Conservation (phyloP, 139 green algal genomes). For the Nannochloris sp. region DNA sequence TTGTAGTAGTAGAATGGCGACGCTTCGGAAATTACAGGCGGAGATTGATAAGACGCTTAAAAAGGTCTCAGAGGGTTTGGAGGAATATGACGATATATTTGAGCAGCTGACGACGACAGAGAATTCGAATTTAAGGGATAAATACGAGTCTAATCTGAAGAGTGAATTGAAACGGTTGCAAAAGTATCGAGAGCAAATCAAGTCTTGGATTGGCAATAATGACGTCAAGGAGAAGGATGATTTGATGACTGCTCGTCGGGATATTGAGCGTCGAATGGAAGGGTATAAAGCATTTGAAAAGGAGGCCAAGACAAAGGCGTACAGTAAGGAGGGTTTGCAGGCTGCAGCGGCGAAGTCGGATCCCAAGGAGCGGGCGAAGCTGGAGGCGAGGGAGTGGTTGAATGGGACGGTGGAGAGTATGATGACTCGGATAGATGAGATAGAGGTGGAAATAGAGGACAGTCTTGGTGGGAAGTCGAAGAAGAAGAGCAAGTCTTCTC, state of each 20-base stretch:
- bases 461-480: conserved; percentile 56
- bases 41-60: conserved; percentile 93
- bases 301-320: conserved; percentile 95
- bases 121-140: conserved; percentile 86
- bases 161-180: conserved; percentile 99
- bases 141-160: conserved; percentile 96
- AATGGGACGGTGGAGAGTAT: conserved; percentile 70
- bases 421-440: conserved; percentile 75
- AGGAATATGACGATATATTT: conserved; percentile 45
- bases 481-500: conserved; percentile 60
- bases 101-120: conserved; percentile 84
- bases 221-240: conserved; percentile 97
- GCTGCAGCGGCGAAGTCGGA: conserved; percentile 52
- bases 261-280: conserved; percentile 97
- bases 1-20: conserved; percentile 42
- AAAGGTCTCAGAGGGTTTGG: conserved; percentile 90
- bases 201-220: conserved; percentile 82
- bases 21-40: conserved; percentile 76
- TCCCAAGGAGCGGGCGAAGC: conserved; percentile 72
- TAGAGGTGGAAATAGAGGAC: conserved; percentile 89
- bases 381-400: conserved; percentile 88
- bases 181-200: conserved; percentile 94
- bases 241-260: conserved; percentile 69
- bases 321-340: conserved; percentile 77
- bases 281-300: conserved; percentile 94